Conservation (phyloP, 2,329 filamentous ascomycete genomes). For the Xylariaceae sp. region DNA sequence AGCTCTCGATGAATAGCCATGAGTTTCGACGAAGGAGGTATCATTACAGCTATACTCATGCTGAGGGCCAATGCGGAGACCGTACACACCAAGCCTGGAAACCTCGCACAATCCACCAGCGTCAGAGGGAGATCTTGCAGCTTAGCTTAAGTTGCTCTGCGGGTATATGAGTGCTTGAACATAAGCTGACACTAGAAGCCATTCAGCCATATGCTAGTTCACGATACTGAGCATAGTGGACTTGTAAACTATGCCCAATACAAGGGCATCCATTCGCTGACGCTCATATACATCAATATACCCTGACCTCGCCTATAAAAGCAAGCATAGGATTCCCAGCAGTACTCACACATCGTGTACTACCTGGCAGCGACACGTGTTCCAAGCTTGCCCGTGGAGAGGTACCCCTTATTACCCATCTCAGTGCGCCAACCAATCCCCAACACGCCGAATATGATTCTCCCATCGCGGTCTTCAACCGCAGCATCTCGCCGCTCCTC, state of each 20-base stretch:
- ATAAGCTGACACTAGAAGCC: not conserved
- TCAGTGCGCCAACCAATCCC: conserved; percentile 86
- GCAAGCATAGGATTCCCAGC: not conserved
- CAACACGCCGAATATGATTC: conserved; percentile 77
- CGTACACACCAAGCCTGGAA: no score
- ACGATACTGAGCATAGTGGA: no score
- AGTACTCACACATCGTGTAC: not conserved
- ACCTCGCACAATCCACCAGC: no score
- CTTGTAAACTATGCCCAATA: no score
- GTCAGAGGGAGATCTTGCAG: no score
- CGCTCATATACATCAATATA: not conserved
- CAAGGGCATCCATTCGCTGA: conserved; percentile 16
- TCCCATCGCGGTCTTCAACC: conserved; percentile 62
- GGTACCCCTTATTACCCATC: conserved; percentile 86
- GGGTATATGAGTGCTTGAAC: no score
- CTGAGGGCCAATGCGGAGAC: no score
- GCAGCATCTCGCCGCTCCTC: conserved; percentile 46
- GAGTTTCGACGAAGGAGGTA: no score
- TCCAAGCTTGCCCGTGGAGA: conserved; percentile 84
- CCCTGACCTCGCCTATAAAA: not conserved
- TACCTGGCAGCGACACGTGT: conserved; percentile 49
- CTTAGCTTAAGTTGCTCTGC: no score
- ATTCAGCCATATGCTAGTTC: no score
- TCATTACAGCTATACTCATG: no score
- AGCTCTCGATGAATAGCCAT: no score